These are phyloP conservation scores for Xylariaceae sp. DNA, from an alignment of 2,329 filamentous ascomycete genomes.

Conservation along the genomic window DNA sequence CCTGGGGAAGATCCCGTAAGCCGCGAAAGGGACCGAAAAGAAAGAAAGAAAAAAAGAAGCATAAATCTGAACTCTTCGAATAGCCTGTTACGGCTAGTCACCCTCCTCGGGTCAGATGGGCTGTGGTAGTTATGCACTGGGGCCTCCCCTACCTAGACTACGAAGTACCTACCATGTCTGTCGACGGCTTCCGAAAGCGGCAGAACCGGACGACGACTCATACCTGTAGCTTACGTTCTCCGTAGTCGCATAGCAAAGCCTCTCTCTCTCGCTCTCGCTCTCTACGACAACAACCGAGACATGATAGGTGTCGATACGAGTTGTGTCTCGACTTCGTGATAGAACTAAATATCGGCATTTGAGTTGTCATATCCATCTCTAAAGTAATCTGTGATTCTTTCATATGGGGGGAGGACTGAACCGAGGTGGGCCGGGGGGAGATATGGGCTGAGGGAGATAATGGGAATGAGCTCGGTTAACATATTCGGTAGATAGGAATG, in stretches of 20 bases:
- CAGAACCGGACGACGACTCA: slow-evolving; percentile 1
- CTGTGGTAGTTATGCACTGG: too few species aligned
- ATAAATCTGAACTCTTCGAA: slow-evolving; percentile 7
- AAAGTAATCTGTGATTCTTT: too few species aligned
- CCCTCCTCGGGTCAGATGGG: too few species aligned
- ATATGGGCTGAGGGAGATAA: too few species aligned
- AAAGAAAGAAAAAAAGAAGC: not conserved
- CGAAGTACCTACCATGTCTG: not conserved
- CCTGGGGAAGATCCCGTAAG: not conserved
- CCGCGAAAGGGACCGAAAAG: not conserved
- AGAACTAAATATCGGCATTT: too few species aligned
- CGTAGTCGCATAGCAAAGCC: not conserved
- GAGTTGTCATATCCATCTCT: too few species aligned
- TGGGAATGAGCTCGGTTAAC: too few species aligned
- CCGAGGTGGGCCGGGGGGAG: too few species aligned
- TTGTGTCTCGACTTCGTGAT: not conserved
- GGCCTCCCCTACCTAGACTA: not conserved
- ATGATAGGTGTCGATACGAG: not conserved
- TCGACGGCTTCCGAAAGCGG: slow-evolving; percentile 7
- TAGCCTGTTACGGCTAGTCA: not conserved
- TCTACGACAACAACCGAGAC: not conserved
- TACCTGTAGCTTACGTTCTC: not conserved
- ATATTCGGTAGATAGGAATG: too few species aligned
- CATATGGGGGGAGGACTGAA: too few species aligned
- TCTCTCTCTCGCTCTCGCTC: not conserved